Percentiles rank a stretch among this genome's conserved stretches.
These are phyloP conservation scores for Neurospora terricola DNA, from an alignment of 495 filamentous ascomycete species.

Conservation along the genomic window DNA sequence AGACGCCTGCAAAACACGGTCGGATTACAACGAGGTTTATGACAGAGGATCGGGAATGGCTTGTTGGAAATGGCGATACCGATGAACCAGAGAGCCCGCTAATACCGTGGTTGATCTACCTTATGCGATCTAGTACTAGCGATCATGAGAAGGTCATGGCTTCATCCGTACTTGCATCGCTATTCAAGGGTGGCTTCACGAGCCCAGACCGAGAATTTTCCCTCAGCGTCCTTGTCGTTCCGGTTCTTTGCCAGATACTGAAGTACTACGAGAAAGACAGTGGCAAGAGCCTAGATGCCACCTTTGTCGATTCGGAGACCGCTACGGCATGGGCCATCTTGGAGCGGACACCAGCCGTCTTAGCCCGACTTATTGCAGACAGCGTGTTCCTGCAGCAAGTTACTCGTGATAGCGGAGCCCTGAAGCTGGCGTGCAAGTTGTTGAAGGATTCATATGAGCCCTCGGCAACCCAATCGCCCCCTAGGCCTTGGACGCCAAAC, in stretches of 20 bases:
- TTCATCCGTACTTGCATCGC: constrained; percentile 64
- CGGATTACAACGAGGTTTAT: not conserved
- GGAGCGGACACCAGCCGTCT: constrained; percentile 62
- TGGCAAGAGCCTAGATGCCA: constrained; percentile 22
- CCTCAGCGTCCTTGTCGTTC: constrained; percentile 59
- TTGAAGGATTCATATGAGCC: constrained; percentile 59
- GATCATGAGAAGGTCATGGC: constrained; percentile 66
- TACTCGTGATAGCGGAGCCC: constrained; percentile 65
- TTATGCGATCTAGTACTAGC: constrained; percentile 47
- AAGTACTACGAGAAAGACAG: constrained; percentile 43
- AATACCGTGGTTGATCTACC: constrained; percentile 70
- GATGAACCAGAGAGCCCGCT: constrained; percentile 71
- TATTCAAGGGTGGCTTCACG: constrained; percentile 60
- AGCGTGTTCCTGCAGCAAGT: constrained; percentile 68
- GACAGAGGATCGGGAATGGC: constrained; percentile 1
- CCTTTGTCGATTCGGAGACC: constrained; percentile 26
- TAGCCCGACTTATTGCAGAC: constrained; percentile 71
- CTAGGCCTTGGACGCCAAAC: constrained; percentile 33
- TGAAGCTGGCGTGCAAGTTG: constrained; percentile 63
- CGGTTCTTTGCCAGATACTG: constrained; percentile 61
- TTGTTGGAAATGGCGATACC: constrained; percentile 19
- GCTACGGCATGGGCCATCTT: constrained; percentile 39
- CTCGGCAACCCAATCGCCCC: constrained; percentile 26
- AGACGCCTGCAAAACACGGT: constrained; percentile 21
- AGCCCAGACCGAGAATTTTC: constrained; percentile 49